phyloP scores from a whole-genome alignment of 2,329 filamentous ascomycete genomes.

The Grosmannia penicillata region DNA sequence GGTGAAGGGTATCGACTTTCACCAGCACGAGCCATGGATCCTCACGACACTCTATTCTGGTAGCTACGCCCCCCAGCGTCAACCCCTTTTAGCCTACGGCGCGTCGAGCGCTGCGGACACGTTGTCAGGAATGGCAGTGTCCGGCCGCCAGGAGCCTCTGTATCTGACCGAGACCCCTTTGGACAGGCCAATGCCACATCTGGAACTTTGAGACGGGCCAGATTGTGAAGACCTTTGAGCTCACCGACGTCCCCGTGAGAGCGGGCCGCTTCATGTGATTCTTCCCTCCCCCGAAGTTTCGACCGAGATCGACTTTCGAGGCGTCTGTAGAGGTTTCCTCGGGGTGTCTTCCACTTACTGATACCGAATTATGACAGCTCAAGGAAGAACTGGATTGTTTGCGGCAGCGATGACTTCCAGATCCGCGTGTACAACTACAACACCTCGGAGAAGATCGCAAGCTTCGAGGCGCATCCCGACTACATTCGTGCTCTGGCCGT shows the following conservation, averaged over 20 bases:
- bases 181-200: slow-evolving; percentile 85
- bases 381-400: slow-evolving; percentile 98
- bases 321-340: too few relatives aligned
- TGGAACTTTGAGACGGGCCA: slow-evolving; percentile 97
- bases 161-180: too few relatives aligned
- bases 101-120: too few relatives aligned
- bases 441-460: slow-evolving; percentile 94
- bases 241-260: slow-evolving; percentile 94
- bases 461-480: slow-evolving; percentile 94
- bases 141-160: too few relatives aligned
- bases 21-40: slow-evolving; percentile 12
- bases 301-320: too few relatives aligned
- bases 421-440: slow-evolving; percentile 62
- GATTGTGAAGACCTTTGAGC: slow-evolving; percentile 96
- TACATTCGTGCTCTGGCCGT: slow-evolving; percentile 96
- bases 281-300: not conserved
- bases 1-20: slow-evolving; percentile 13
- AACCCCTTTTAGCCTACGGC: not conserved
- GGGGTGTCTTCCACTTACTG: too few relatives aligned
- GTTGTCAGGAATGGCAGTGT: too few relatives aligned
- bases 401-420: slow-evolving; percentile 82
- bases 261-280: slow-evolving; percentile 71
- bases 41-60: slow-evolving; percentile 91
- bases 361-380: slow-evolving; percentile 25
- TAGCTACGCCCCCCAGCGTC: slow-evolving; percentile 26